A percentile compares a stretch with the other conserved stretches of the same genome.
phyloP scores from a whole-genome alignment of 2,329 filamentous ascomycete genomes.

The Sphaerulina vaccinii region DNA sequence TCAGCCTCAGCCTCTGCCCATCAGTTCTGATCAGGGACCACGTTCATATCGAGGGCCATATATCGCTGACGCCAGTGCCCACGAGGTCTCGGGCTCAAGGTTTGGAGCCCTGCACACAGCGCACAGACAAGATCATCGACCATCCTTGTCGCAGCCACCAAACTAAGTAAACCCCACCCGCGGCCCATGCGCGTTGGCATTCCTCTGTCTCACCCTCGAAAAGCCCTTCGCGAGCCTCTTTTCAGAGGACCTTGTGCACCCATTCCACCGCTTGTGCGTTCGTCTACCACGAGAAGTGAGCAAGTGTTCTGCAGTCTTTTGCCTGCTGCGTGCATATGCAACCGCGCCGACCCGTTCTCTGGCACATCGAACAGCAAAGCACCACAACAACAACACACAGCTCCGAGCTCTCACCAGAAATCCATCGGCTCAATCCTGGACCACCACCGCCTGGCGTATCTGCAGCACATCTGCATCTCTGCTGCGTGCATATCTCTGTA shows the following conservation, averaged over 20 bases:
- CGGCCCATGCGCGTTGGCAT: constrained; percentile 4
- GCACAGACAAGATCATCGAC: constrained; percentile 1
- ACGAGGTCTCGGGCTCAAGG: background rate
- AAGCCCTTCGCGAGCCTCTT: constrained; percentile 11
- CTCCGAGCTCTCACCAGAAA: constrained; percentile 1
- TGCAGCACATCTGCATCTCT: background rate
- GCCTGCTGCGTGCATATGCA: constrained; percentile 4
- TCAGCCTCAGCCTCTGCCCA: background rate
- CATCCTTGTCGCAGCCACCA: constrained; percentile 7
- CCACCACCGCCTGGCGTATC: constrained; percentile 1
- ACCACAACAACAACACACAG: background rate
- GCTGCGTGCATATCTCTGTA: constrained; percentile 4
- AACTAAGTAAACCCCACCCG: constrained; percentile 1
- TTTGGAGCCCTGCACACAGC: background rate
- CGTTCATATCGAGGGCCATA: background rate
- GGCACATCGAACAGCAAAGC: background rate
- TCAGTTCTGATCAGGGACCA: background rate
- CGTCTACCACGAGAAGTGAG: background rate
- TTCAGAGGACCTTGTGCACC: constrained; percentile 1
- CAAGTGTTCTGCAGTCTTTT: background rate
- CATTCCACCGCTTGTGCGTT: background rate
- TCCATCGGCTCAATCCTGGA: background rate
- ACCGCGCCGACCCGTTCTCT: constrained; percentile 5
- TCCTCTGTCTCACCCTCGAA: constrained; percentile 8
- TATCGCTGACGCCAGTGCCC: background rate